Base-by-base conservation (phyloP, 225 moss, liverwort and hornwort genomes). In the Antitrichia curtipendula region DNA sequence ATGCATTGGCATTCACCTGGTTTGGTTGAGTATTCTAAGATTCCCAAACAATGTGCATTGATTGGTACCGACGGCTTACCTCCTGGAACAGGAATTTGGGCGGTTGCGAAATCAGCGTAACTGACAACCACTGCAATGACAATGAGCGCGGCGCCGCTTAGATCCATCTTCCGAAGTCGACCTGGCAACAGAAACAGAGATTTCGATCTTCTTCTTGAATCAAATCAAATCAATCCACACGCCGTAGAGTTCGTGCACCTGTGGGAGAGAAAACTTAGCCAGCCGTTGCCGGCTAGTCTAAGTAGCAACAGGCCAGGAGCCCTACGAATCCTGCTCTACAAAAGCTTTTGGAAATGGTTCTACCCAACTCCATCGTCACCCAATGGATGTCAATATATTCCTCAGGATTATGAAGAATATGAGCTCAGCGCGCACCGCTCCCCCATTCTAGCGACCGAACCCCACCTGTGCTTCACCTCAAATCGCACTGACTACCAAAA, bases 91-190 rank as follows among this genome's bases (percentile, higher is more conserved):
- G 50, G 69, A 53, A 16, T 78, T 84, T 91, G 87, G 54, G 90
- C 87, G 72, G n/a, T 87, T 38, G 66, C 80, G 25, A 82, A 78
- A 64, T 74, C 84, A 10, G 64, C 75, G 78, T 49, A 87, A 25
- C 87, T 11, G 82, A 87, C 27, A 71, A 88, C 80, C 64, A 85
- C 54, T 38, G 49, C 52, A 28, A 91, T 43, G 81, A 91, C 57
- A 23, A 88, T 50, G 81, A 57, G 62, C 65, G 80, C 83, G 56
- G 64, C 81, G 43, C 70, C 31, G 41, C 50, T 78, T 41, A 83
- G 64, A 89, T 83, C 91, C 93, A 93, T 93, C 71, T 88, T 86
- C 75, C 31, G 27, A 54, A 79, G 54, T 47, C 61, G 50, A 85
- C 34, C 47, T 40, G 53, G 80, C 36, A 58, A 59, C 52, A 24